Evolutionary conservation across 2,329 filamentous ascomycete genomes (phyloP).

Genomic region (Lizonia empirigonia): DNA sequence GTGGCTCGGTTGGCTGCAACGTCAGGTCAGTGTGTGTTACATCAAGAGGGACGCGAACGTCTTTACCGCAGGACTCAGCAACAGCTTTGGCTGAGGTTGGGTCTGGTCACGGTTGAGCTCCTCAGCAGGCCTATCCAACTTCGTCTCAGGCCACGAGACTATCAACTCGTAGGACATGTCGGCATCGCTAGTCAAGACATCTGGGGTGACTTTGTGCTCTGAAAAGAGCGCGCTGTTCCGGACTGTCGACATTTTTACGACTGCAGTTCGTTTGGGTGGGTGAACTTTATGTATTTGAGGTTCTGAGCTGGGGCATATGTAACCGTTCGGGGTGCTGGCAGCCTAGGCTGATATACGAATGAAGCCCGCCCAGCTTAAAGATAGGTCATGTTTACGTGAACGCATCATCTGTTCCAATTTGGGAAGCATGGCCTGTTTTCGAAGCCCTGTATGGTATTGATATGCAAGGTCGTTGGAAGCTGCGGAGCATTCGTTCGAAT

Average conservation of each 20-base stretch:
- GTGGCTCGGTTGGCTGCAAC: conserved; percentile 15
- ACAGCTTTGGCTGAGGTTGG: conserved; percentile 23
- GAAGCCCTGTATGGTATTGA: not conserved
- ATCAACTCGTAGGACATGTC: conserved; percentile 20
- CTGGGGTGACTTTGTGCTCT: conserved; percentile 25
- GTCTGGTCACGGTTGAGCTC: conserved; percentile 25
- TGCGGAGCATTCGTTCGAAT: conserved; percentile 4
- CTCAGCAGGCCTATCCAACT: conserved; percentile 19
- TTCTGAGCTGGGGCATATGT: not conserved
- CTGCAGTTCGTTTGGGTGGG: not conserved
- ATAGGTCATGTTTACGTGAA: not conserved
- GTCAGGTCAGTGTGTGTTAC: not conserved
- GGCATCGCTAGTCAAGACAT: conserved; percentile 20
- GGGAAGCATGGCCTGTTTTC: conserved; percentile 10
- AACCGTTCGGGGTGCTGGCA: not conserved
- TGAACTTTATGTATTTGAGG: no score
- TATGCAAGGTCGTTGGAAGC: not conserved
- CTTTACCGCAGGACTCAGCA: conserved; percentile 19
- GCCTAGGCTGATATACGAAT: not conserved
- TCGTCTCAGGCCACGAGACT: conserved; percentile 22
- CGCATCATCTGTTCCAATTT: conserved; percentile 2
- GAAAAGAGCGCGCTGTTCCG: conserved; percentile 9
- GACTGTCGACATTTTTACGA: not conserved
- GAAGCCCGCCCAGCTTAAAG: not conserved
- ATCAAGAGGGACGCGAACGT: not conserved